phyloP scores from a whole-genome alignment of 805 yeast species.

The Saccharomycopsis babjevae region DNA sequence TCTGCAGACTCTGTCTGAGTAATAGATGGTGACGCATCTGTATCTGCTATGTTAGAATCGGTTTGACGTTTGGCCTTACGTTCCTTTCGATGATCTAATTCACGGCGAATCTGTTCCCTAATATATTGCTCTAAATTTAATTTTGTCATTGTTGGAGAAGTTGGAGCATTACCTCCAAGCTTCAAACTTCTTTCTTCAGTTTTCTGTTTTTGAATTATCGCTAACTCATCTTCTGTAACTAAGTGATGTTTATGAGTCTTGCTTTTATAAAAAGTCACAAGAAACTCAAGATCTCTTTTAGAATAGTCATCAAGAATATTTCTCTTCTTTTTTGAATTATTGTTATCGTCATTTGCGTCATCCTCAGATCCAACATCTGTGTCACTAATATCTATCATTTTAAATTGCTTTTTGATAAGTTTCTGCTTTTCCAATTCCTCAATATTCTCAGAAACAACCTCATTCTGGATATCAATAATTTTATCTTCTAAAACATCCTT shows the following conservation, averaged over 20 bases:
- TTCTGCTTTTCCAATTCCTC: conserved; percentile 18
- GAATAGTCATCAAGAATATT: conserved; percentile 11
- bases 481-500: conserved; percentile 15
- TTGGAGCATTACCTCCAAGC: conserved; percentile 3
- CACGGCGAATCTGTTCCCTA: conserved; percentile 21
- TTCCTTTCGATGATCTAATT: conserved; percentile 28
- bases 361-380: conserved; percentile 4
- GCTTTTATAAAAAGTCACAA: conserved; percentile 20
- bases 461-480: conserved; percentile 15
- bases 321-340: conserved; percentile 2
- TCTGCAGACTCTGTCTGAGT: not conserved
- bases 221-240: conserved; percentile 54
- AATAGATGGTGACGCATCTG: not conserved
- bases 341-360: not conserved
- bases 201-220: conserved; percentile 27
- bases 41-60: conserved; percentile 24
- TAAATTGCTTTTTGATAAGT: conserved; percentile 15
- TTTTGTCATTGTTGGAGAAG: not conserved
- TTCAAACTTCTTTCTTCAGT: conserved; percentile 6
- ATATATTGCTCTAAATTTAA: conserved; percentile 8
- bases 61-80: conserved; percentile 29
- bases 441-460: conserved; percentile 14
- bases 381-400: conserved; percentile 15
- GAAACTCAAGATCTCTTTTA: conserved; percentile 13
- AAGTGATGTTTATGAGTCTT: conserved; percentile 54